These are phyloP conservation scores for Trichocomaceae sp. DNA, from an alignment of 2,329 filamentous ascomycete genomes.

Conservation along the genomic window DNA sequence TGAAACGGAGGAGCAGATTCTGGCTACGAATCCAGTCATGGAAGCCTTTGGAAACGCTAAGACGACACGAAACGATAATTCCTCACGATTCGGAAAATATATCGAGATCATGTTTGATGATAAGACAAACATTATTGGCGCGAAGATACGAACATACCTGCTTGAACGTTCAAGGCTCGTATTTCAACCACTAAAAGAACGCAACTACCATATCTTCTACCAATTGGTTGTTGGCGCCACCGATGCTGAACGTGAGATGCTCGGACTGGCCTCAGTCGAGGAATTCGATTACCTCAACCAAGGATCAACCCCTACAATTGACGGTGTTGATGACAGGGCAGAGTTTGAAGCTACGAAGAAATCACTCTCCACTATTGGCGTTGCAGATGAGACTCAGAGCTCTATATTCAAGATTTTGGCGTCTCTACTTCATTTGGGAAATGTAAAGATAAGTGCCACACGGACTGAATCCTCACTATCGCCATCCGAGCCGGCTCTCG, in stretches of 20 bases:
- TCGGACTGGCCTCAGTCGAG: conserved; percentile 73
- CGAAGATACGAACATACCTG: conserved; percentile 93
- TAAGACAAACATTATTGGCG: conserved; percentile 91
- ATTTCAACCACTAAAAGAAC: conserved; percentile 93
- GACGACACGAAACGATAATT: conserved; percentile 99
- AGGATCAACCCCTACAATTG: conserved; percentile 81
- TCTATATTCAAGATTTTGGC: conserved; percentile 88
- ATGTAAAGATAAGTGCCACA: conserved; percentile 89
- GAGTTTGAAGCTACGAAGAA: conserved; percentile 85
- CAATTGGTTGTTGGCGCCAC: conserved; percentile 90
- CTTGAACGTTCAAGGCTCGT: conserved; percentile 92
- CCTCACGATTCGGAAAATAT: conserved; percentile 97
- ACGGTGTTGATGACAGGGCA: conserved; percentile 90
- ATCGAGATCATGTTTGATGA: conserved; percentile 99
- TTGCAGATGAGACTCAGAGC: conserved; percentile 64
- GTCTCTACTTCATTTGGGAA: conserved; percentile 86
- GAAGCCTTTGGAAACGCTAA: conserved; percentile 99
- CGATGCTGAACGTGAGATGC: conserved; percentile 70
- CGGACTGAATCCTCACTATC: conserved; percentile 80
- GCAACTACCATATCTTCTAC: conserved; percentile 99
- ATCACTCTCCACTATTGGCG: conserved; percentile 82
- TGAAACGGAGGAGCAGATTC: conserved; percentile 95
- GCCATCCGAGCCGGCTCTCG: conserved; percentile 71
- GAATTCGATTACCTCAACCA: conserved; percentile 96
- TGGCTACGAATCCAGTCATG: conserved; percentile 99